A percentile compares a stretch with the other conserved stretches of the same genome.
Conservation (phyloP, 176 grass and related monocot species). For the Avena atlantica region DNA sequence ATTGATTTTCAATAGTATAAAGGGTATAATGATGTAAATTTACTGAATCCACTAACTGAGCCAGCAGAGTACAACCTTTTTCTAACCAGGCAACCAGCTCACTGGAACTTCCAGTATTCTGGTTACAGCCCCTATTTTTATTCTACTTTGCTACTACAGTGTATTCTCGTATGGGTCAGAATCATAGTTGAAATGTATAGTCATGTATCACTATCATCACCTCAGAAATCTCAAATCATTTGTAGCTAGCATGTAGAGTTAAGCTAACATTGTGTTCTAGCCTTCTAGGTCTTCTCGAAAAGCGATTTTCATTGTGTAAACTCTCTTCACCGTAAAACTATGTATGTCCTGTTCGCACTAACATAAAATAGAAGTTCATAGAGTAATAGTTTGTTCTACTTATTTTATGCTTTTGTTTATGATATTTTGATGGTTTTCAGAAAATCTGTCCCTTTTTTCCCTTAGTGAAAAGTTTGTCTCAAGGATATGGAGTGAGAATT, state of each 20-base stretch:
- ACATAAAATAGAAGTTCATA: background rate
- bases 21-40: background rate
- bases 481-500: background rate
- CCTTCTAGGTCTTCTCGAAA: background rate
- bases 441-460: background rate
- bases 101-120: background rate
- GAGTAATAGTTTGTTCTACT: conserved; percentile 12
- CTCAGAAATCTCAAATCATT: conserved; percentile 25
- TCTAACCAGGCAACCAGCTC: conserved; percentile 11
- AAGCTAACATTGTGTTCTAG: background rate
- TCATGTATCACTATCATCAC: conserved; percentile 22
- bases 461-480: background rate
- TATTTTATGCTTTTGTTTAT: background rate
- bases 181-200: conserved; percentile 6
- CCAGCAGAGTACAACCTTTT: background rate
- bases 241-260: conserved; percentile 4
- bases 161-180: conserved; percentile 14
- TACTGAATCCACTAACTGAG: background rate
- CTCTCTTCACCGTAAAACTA: background rate
- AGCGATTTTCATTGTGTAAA: background rate
- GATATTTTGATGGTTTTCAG: conserved; percentile 18
- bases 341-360: background rate
- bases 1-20: conserved; percentile 8
- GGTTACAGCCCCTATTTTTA: background rate
- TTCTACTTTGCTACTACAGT: background rate